These are phyloP conservation scores for Tricladium varicosporioides DNA, from an alignment of 2,329 filamentous ascomycete genomes.

Conservation along the genomic window DNA sequence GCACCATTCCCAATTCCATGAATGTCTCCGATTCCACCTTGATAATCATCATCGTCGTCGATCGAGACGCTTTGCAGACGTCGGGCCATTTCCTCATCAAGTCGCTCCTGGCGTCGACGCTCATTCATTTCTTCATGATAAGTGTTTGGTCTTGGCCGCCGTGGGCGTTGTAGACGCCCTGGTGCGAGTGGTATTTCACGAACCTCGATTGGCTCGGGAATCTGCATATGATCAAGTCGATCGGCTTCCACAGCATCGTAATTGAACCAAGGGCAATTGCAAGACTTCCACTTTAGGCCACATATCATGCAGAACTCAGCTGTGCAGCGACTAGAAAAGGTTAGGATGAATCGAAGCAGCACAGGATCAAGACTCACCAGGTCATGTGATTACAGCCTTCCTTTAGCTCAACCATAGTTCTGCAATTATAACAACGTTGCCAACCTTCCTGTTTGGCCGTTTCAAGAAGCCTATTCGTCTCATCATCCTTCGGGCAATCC, in stretches of 20 bases:
- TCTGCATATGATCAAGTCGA: conserved; percentile 50
- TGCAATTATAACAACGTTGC: conserved; percentile 75
- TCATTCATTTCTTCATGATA: conserved; percentile 37
- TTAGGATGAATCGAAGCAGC: conserved; percentile 12
- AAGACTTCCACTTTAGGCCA: conserved; percentile 77
- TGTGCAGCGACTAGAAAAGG: conserved; percentile 62
- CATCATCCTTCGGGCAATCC: conserved; percentile 72
- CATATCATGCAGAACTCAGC: conserved; percentile 89
- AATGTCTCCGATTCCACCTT: conserved; percentile 43
- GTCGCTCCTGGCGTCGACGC: conserved; percentile 42
- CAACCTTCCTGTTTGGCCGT: conserved; percentile 67
- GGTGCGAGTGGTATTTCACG: conserved; percentile 33
- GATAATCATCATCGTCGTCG: conserved; percentile 36
- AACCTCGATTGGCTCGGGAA: conserved; percentile 34
- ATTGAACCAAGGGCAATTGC: conserved; percentile 79
- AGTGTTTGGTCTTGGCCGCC: conserved; percentile 23
- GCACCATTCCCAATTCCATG: conserved; percentile 49
- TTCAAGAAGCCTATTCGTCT: conserved; percentile 60
- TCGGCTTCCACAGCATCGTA: conserved; percentile 55
- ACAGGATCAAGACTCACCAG: conserved; percentile 54
- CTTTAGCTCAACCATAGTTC: conserved; percentile 70
- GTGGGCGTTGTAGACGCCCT: conserved; percentile 33
- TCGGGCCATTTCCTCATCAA: conserved; percentile 49
- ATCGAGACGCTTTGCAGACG: conserved; percentile 46
- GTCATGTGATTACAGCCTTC: conserved; percentile 89